These are phyloP conservation scores for Fistulinella prunicolor DNA, from an alignment of 768 basidiomycete genomes.

Conservation along the genomic window DNA sequence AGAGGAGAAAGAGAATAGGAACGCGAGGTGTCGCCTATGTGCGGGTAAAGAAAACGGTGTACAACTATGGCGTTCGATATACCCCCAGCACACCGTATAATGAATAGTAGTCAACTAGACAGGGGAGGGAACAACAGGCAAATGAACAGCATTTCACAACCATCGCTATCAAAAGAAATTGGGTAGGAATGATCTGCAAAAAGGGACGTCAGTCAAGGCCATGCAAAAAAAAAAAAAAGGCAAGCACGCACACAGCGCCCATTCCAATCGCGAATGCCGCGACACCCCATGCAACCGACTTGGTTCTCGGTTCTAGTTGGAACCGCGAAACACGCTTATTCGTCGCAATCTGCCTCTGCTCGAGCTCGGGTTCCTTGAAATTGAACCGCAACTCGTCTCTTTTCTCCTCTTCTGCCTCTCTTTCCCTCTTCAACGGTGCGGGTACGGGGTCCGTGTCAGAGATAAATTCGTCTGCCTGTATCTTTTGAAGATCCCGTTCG, in stretches of 20 bases:
- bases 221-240: not conserved
- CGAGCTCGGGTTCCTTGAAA: slow-evolving; percentile 66
- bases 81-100: slow-evolving; percentile 19
- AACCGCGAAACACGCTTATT: slow-evolving; percentile 63
- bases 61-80: slow-evolving; percentile 18
- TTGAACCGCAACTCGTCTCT: slow-evolving; percentile 53
- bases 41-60: slow-evolving; percentile 6
- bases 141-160: slow-evolving; percentile 13
- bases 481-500: slow-evolving; percentile 44
- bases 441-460: slow-evolving; percentile 21
- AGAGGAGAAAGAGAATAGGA: not conserved
- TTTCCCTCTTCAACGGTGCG: slow-evolving; percentile 44
- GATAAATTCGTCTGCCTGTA: slow-evolving; percentile 19
- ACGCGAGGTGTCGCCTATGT: slow-evolving; percentile 19
- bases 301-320: slow-evolving; percentile 61
- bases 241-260: slow-evolving; percentile 67
- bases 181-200: slow-evolving; percentile 53
- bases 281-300: slow-evolving; percentile 80
- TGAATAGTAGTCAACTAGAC: slow-evolving; percentile 8
- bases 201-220: not conserved
- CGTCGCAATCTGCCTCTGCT: slow-evolving; percentile 54
- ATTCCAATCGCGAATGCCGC: slow-evolving; percentile 81
- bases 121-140: slow-evolving; percentile 13
- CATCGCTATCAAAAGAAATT: slow-evolving; percentile 47
- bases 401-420: slow-evolving; percentile 43